Evolutionary conservation across 2,329 filamentous ascomycete species (phyloP).

Genomic region (Trichoderma sp.): DNA sequence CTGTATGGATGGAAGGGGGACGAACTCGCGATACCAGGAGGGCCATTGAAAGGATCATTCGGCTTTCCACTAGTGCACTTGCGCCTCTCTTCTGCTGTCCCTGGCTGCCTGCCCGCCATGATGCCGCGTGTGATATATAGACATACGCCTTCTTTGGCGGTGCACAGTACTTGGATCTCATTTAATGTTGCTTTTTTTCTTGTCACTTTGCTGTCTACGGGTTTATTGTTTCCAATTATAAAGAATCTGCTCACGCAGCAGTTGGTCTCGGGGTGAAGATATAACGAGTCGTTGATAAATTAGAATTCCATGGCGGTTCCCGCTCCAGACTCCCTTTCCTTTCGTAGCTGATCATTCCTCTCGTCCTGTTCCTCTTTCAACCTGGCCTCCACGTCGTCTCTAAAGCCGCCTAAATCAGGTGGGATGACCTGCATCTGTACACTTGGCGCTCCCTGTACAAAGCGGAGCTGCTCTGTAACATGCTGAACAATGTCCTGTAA

Average conservation of each 20-base stretch:
- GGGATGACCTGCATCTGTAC: slow-evolving; percentile 83
- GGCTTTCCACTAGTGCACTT: slow-evolving; percentile 24
- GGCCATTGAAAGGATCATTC: background rate
- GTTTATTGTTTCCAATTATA: slow-evolving; percentile 6
- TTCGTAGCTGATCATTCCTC: slow-evolving; percentile 57
- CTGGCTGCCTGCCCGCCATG: slow-evolving; percentile 4
- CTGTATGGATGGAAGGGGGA: background rate
- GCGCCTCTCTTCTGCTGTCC: slow-evolving; percentile 21
- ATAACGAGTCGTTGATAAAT: slow-evolving; percentile 11
- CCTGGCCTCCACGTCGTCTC: slow-evolving; percentile 70
- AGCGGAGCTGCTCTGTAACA: slow-evolving; percentile 83
- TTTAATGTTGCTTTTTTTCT: slow-evolving; percentile 22
- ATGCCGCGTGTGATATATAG: slow-evolving; percentile 15
- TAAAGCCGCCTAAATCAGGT: slow-evolving; percentile 70
- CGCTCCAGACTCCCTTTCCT: slow-evolving; percentile 59
- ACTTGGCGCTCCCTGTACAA: slow-evolving; percentile 82
- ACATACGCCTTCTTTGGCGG: slow-evolving; percentile 9
- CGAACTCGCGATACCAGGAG: slow-evolving; percentile 18
- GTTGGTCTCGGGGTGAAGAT: slow-evolving; percentile 7
- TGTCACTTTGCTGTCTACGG: slow-evolving; percentile 22
- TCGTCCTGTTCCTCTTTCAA: slow-evolving; percentile 68
- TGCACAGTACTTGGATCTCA: slow-evolving; percentile 12
- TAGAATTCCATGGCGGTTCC: slow-evolving; percentile 61
- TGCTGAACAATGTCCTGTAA: slow-evolving; percentile 75
- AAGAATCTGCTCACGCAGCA: slow-evolving; percentile 6